These are phyloP conservation scores for Pseudohalonectria lignicola DNA, from an alignment of 2,329 filamentous ascomycete species.

Conservation along the genomic window DNA sequence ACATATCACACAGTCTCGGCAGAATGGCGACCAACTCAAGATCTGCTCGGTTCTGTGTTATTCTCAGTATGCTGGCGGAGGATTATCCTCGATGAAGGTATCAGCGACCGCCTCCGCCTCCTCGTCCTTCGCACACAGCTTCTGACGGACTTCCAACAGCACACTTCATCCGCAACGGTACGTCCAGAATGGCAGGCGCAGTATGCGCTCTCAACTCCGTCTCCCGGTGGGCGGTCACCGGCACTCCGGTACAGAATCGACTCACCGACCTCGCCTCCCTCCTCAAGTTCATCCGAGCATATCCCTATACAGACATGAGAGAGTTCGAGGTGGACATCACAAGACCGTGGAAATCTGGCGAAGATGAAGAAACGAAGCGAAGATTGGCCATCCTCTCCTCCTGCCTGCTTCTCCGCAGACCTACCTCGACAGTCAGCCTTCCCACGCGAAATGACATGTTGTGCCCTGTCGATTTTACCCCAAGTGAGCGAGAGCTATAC, in stretches of 20 bases:
- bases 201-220: slow-evolving; percentile 22
- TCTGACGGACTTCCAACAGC: no score
- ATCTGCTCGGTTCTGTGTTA: slow-evolving; percentile 8
- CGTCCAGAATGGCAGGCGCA: slow-evolving; percentile 22
- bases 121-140: no score
- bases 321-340: slow-evolving; percentile 26
- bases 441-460: slow-evolving; percentile 21
- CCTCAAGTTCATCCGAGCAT: slow-evolving; percentile 27
- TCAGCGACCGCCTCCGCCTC: no score
- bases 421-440: slow-evolving; percentile 24
- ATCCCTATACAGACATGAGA: slow-evolving; percentile 27
- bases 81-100: slow-evolving; percentile 28
- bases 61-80: slow-evolving; percentile 25
- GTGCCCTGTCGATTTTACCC: slow-evolving; percentile 22
- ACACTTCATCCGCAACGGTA: slow-evolving; percentile 26
- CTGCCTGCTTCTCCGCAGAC: slow-evolving; percentile 26
- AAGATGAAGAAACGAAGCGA: slow-evolving; percentile 22
- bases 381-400: slow-evolving; percentile 25
- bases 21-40: slow-evolving; percentile 17
- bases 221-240: slow-evolving; percentile 34
- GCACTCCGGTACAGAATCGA: slow-evolving; percentile 36
- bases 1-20: slow-evolving; percentile 28
- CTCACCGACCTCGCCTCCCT: slow-evolving; percentile 28
- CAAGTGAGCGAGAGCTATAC: slow-evolving; percentile 23
- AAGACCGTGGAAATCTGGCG: slow-evolving; percentile 24